Evolutionary conservation across 805 yeast genomes (phyloP).

Genomic region (Candida taoyuanica): DNA sequence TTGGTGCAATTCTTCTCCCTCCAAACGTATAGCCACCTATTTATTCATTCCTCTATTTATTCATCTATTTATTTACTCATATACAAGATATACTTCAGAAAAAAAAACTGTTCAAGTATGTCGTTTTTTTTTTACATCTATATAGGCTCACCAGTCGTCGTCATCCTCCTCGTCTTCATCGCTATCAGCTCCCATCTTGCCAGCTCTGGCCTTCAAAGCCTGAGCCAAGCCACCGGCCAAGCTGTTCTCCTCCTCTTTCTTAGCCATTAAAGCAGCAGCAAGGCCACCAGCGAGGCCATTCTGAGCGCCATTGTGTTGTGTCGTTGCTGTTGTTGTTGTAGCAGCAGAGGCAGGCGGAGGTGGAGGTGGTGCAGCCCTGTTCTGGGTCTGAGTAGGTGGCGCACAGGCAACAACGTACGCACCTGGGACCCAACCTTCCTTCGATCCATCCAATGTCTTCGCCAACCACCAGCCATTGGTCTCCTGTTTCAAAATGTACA

Average conservation of each 20-base stretch:
- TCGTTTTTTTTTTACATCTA: background rate
- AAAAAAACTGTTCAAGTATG: too few relatives aligned
- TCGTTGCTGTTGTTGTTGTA: slow-evolving; percentile 25
- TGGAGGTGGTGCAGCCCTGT: slow-evolving; percentile 36
- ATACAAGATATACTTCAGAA: background rate
- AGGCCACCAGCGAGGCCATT: slow-evolving; percentile 46
- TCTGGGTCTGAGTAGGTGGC: slow-evolving; percentile 34
- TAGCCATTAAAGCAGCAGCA: slow-evolving; percentile 65
- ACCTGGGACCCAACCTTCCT: slow-evolving; percentile 97
- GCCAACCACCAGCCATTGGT: slow-evolving; percentile 95
- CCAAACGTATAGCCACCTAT: slow-evolving; percentile 29
- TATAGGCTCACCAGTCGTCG: slow-evolving; percentile 62
- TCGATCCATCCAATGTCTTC: slow-evolving; percentile 64
- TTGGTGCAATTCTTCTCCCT: slow-evolving; percentile 76
- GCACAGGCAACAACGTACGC: slow-evolving; percentile 70
- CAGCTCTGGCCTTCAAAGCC: slow-evolving; percentile 76
- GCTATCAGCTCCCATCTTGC: slow-evolving; percentile 52
- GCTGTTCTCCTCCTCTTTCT: slow-evolving; percentile 52
- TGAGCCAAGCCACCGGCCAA: slow-evolving; percentile 87
- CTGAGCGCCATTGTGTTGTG: background rate
- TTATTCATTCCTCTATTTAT: slow-evolving; percentile 3
- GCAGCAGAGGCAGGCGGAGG: slow-evolving; percentile 34
- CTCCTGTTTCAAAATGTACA: slow-evolving; percentile 66
- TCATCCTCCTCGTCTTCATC: slow-evolving; percentile 70
- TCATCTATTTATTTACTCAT: slow-evolving; percentile 4